Evolutionary conservation across 495 filamentous ascomycete genomes (phyloP).

Genomic region (Polyplosphaeria fusca): DNA sequence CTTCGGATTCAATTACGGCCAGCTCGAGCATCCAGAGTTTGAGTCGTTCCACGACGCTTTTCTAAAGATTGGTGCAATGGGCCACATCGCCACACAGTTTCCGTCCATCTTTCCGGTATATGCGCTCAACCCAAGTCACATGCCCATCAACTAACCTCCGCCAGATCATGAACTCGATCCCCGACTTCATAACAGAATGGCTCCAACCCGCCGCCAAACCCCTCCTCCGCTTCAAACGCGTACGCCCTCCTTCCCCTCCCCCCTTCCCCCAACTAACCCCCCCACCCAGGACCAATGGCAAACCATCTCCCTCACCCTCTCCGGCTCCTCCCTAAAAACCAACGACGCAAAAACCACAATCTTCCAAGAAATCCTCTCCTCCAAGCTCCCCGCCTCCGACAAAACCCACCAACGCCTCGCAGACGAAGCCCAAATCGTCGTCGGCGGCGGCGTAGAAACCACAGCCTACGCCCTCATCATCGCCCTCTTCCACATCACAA

Average conservation of each 20-base stretch:
- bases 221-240: conserved; percentile 14
- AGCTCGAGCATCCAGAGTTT: conserved; percentile 18
- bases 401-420: conserved; percentile 34
- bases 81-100: conserved; percentile 24
- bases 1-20: conserved; percentile 26
- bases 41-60: conserved; percentile 23
- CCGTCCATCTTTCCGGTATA: conserved; percentile 18
- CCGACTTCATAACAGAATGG: conserved; percentile 11
- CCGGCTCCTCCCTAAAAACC: conserved; percentile 1
- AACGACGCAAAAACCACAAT: conserved; percentile 12
- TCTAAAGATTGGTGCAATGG: conserved; percentile 5
- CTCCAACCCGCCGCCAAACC: conserved; percentile 20
- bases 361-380: conserved; percentile 23
- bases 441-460: conserved; percentile 43
- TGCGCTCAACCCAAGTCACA: not conserved
- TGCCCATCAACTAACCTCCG: not conserved
- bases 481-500: conserved; percentile 37
- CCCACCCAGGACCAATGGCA: conserved; percentile 11
- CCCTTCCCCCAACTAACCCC: not conserved
- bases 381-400: conserved; percentile 17
- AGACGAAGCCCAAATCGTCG: conserved; percentile 38
- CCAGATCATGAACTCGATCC: conserved; percentile 22
- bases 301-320: conserved; percentile 8
- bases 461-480: conserved; percentile 37
- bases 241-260: not conserved